These are phyloP conservation scores for Chaetomium cochliodes DNA, from an alignment of 495 filamentous ascomycete species.

Conservation along the genomic window DNA sequence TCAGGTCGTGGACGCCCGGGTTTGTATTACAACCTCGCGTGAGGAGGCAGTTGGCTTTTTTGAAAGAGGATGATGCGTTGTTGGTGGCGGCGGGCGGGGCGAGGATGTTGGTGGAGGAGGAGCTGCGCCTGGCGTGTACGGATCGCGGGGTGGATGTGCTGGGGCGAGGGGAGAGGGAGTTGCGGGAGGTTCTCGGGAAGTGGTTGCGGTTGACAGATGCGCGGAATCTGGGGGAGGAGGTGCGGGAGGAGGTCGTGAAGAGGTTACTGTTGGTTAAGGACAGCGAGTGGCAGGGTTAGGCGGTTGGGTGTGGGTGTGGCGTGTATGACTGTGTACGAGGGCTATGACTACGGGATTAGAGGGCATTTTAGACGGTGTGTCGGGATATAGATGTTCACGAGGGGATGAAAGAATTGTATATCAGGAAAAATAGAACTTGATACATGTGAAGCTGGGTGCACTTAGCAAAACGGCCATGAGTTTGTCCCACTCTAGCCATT, in stretches of 20 bases:
- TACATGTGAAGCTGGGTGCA: too few relatives aligned
- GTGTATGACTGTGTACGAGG: background rate
- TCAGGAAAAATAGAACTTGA: too few relatives aligned
- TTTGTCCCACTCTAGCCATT: too few relatives aligned
- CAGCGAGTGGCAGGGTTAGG: background rate
- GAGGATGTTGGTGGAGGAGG: conserved; percentile 38
- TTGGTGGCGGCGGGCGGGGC: conserved; percentile 40
- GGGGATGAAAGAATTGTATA: background rate
- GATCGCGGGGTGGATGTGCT: conserved; percentile 44
- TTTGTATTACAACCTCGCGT: conserved; percentile 18
- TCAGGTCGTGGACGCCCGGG: conserved; percentile 35
- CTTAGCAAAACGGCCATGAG: too few relatives aligned
- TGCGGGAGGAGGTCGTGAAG: background rate
- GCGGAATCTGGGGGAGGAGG: conserved; percentile 7
- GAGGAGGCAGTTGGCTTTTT: conserved; percentile 47
- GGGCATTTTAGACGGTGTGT: background rate
- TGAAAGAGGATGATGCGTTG: conserved; percentile 46
- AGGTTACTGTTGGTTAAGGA: conserved; percentile 8
- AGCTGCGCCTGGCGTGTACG: conserved; percentile 44
- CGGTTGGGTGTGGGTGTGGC: background rate
- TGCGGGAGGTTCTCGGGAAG: conserved; percentile 32
- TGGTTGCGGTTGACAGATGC: conserved; percentile 39
- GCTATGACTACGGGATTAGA: background rate
- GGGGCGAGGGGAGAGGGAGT: conserved; percentile 26
- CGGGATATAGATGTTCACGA: background rate